Base-by-base conservation (phyloP, 116 monocot species). In the Iris pallida region DNA sequence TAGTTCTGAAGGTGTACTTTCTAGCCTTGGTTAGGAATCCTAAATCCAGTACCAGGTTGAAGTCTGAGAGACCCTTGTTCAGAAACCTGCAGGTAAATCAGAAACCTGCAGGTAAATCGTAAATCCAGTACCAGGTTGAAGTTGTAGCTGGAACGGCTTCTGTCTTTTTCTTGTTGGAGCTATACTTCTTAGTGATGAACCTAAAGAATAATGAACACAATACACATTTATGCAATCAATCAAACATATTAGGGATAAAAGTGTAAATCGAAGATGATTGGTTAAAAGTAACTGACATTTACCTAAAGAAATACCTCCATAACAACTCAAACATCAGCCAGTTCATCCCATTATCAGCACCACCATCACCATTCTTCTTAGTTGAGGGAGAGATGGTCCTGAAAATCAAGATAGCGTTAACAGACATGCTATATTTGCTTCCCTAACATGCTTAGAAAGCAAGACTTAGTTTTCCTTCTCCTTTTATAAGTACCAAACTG, bases 221-320 rank as follows among this genome's bases (percentile, higher is more conserved):
- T 10, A 60, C 16, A 40, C 19, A 54, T 14, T 57, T 15, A 17
- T 43, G 42, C 17, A 4, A 42, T 42, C 0, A 10, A 17, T 19
- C 0, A 20, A 30, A 16, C 3, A 45, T 16, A 42, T 51, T 12
- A 48, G 17, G 11, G 30, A 30, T 3, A 43, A 18, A 60, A 16
- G 46, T 52, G 45, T 47, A 66, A 46, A 42, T 46, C 0, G 47
- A 12, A 14, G 41, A 49, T 20, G 14, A 4, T 10, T 3, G 5
- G 45, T 45, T 15, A 62, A 9, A 30, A 9, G 5, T 62, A 62
- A 45, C 17, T 42, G 20, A 10, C 7, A 40, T 30, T 55, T 84
- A 90, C 96, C 92, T 93, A 81, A 98, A 98, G 77, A 93, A 98
- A 77, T 98, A 93, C 84, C 98, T 86, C 98, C 98, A 98, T 12